Evolutionary conservation across 805 yeast genomes (phyloP), one percentile per base, ranked within the genome.

Genomic region (Kuraishia ogatae): DNA sequence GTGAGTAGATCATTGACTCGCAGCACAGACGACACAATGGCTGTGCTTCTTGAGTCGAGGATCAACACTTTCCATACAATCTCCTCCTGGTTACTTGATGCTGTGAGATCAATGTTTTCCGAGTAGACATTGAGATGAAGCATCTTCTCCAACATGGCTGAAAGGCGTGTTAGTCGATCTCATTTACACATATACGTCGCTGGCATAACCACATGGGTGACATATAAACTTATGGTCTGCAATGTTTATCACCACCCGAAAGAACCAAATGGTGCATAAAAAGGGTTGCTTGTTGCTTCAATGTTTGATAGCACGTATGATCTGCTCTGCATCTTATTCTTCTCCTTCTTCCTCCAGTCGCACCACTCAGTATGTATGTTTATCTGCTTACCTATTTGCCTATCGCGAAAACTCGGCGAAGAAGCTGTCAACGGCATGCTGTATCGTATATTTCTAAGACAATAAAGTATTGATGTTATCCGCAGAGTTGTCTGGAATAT

Each of bases 21-120:
- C 55, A 94, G 71, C n/a, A 94, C 93, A 6, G 96, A 87, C 1
- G 97, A 91, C 6, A 94, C 81, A 48, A 94, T 86, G 19, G 87
- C 87, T 29, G 96, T 88, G 48, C 97, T 88, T 56, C 84, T 80
- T 47, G 76, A 68, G 67, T 94, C 99, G 60, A 94, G 77, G 4
- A 94, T 81, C 52, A 94, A 77, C 8, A 89, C 96, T 66, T 94
- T 94, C 99, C 99, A 94, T 28, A 85, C 77, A 54, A 89, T 77
- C 60, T 85, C 90, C 61, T 84, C 88, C 52, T 76, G 80, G 57
- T 78, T 79, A 21, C 78, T 71, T 7, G 85, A 78, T 46, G 80
- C 76, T 8, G 83, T 78, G 55, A 78, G 69, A 60, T 81, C 84
- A 6, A 81, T 69, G 43, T 67, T 64, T 2, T 78, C 75, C 11